These are phyloP conservation scores for Penicillium rolfsii DNA, from an alignment of 2,329 filamentous ascomycete genomes.

Conservation along the genomic window DNA sequence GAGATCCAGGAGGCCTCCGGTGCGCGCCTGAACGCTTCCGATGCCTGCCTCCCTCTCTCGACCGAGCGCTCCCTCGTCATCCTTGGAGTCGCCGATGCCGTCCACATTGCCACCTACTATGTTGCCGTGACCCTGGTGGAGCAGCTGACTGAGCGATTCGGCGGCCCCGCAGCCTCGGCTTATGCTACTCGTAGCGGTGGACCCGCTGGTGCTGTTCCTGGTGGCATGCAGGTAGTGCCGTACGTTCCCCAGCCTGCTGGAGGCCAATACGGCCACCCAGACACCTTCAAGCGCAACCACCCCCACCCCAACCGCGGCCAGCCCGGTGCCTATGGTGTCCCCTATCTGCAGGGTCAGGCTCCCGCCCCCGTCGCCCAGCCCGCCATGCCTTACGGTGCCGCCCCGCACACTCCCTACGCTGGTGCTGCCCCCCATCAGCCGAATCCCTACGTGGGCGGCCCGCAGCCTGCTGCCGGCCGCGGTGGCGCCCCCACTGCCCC, in stretches of 20 bases:
- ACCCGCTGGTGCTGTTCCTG: conserved; percentile 89
- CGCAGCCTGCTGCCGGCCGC: conserved; percentile 63
- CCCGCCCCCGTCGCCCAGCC: conserved; percentile 60
- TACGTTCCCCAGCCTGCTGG: conserved; percentile 92
- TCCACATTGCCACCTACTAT: conserved; percentile 98
- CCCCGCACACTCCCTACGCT: conserved; percentile 75
- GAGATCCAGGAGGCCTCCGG: conserved; percentile 98
- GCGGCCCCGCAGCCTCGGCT: conserved; percentile 92
- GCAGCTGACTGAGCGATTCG: conserved; percentile 95
- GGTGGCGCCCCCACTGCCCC: conserved; percentile 69
- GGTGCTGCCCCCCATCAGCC: conserved; percentile 79
- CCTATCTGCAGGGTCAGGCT: conserved; percentile 72
- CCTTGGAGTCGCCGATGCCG: conserved; percentile 94
- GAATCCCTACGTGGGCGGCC: conserved; percentile 63
- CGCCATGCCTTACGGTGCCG: conserved; percentile 77
- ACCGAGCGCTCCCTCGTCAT: conserved; percentile 98
- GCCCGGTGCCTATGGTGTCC: conserved; percentile 69
- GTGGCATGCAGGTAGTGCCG: conserved; percentile 98
- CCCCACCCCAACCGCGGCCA: conserved; percentile 74
- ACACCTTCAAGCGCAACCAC: conserved; percentile 77
- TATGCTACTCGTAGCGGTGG: conserved; percentile 95
- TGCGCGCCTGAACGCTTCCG: conserved; percentile 92
- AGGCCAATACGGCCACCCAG: conserved; percentile 88
- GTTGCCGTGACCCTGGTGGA: conserved; percentile 97
- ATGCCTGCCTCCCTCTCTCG: conserved; percentile 89